These are phyloP conservation scores for Phialophora verrucosa DNA, from an alignment of 2,329 filamentous ascomycete species.

Conservation along the genomic window DNA sequence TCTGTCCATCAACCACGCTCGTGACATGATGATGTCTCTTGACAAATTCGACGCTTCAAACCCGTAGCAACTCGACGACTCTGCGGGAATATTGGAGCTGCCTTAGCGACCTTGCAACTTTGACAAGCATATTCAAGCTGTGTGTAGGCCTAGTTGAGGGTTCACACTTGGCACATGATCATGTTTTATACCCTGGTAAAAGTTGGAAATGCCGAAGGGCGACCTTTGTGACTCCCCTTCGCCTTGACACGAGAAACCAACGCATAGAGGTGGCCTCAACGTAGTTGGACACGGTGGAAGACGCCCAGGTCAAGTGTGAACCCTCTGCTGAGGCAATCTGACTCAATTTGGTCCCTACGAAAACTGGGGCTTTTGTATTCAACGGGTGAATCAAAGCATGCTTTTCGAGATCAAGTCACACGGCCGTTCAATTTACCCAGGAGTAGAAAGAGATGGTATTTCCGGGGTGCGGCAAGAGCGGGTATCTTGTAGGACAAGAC, in stretches of 20 bases:
- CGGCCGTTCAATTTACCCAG: not conserved
- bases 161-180: not conserved
- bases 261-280: not conserved
- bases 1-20: not conserved
- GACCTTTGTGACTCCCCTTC: not conserved
- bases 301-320: not conserved
- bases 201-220: not conserved
- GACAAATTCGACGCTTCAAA: not conserved
- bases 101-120: not conserved
- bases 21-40: not conserved
- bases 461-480: not conserved
- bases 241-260: not conserved
- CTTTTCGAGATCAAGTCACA: not conserved
- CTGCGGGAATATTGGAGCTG: too few species aligned
- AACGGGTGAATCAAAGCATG: not conserved
- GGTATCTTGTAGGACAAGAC: constrained; percentile 13
- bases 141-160: not conserved
- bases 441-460: not conserved
- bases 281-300: not conserved
- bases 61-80: not conserved
- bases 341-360: not conserved
- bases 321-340: not conserved
- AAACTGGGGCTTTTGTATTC: not conserved
- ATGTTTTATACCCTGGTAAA: not conserved
- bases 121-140: not conserved